phyloP scores from a whole-genome alignment of 2,329 filamentous ascomycete species.

The Diaporthe sp. region DNA sequence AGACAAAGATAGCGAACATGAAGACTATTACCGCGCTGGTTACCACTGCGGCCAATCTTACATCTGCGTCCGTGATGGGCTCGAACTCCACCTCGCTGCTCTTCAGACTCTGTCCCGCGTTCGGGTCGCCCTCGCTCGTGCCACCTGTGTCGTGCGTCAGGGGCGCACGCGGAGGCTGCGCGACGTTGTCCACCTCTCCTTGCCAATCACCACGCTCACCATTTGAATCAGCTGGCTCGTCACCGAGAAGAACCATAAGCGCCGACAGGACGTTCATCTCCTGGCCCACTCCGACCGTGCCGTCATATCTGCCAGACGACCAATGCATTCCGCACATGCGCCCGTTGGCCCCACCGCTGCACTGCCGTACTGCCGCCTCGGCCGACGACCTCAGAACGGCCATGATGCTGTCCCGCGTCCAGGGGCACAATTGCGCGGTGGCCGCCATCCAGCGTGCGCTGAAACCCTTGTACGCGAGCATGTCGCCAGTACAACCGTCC shows the following conservation, averaged over 20 bases:
- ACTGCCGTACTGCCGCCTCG: conserved; percentile 63
- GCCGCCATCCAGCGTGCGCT: conserved; percentile 66
- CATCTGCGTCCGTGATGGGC: conserved; percentile 61
- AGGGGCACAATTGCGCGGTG: conserved; percentile 65
- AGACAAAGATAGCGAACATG: conserved; percentile 43
- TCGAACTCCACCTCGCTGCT: conserved; percentile 47
- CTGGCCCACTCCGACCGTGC: conserved; percentile 62
- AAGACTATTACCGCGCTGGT: conserved; percentile 48
- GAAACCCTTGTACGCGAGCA: conserved; percentile 71
- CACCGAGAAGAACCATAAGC: conserved; percentile 56
- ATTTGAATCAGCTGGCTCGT: not conserved
- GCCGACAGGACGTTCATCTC: conserved; percentile 61
- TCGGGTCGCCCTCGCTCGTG: conserved; percentile 58
- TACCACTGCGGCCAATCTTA: conserved; percentile 63
- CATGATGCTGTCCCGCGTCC: conserved; percentile 58
- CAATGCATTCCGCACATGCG: conserved; percentile 65
- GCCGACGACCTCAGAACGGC: conserved; percentile 62
- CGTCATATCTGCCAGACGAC: conserved; percentile 55
- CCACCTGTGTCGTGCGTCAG: conserved; percentile 66
- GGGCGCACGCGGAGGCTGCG: conserved; percentile 45
- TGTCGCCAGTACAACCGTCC: conserved; percentile 68
- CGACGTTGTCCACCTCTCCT: not conserved
- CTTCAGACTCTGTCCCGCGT: conserved; percentile 53
- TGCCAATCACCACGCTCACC: conserved; percentile 1
- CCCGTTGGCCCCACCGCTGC: conserved; percentile 60